A percentile compares a stretch with the other conserved stretches of the same genome.
phyloP scores from a whole-genome alignment of 306 rosid species.

The Fagus crenata region DNA sequence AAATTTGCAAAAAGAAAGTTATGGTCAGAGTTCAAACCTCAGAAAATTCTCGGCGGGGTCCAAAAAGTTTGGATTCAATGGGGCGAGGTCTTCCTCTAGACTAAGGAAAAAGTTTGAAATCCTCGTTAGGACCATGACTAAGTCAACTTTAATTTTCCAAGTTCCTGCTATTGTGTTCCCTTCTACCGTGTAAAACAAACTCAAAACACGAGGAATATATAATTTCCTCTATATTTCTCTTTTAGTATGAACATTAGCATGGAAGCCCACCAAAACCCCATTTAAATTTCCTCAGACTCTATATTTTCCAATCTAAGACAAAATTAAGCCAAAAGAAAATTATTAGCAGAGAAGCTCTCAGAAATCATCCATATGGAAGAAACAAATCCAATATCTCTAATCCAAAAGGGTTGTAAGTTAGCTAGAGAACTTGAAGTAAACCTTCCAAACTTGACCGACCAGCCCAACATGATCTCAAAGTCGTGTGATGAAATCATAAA shows the following conservation, averaged over 20 bases:
- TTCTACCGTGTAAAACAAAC: conserved; percentile 43
- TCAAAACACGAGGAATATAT: neutral
- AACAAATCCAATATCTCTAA: conserved; percentile 3
- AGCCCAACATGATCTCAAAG: conserved; percentile 32
- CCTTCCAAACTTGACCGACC: conserved; percentile 34
- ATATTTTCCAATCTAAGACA: conserved; percentile 19
- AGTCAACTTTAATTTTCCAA: conserved; percentile 41
- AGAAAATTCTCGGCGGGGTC: conserved; percentile 31
- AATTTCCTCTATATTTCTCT: neutral
- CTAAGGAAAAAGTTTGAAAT: conserved; percentile 38
- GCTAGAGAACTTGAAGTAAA: conserved; percentile 44
- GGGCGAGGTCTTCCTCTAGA: conserved; percentile 51
- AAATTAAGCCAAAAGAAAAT: conserved; percentile 11
- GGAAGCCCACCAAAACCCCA: conserved; percentile 31
- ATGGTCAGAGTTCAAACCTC: conserved; percentile 26
- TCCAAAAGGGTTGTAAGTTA: conserved; percentile 45
- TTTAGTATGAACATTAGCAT: conserved; percentile 14
- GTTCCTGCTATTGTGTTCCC: neutral
- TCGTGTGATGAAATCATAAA: conserved; percentile 44
- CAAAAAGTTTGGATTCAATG: conserved; percentile 41
- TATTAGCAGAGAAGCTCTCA: neutral
- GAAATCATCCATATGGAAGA: conserved; percentile 45
- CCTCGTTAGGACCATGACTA: conserved; percentile 50
- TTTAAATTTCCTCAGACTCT: conserved; percentile 2
- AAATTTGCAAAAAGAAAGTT: too few species aligned